phyloP scores from a whole-genome alignment of 164 flowering plant species.

The Dillenia turbinata region DNA sequence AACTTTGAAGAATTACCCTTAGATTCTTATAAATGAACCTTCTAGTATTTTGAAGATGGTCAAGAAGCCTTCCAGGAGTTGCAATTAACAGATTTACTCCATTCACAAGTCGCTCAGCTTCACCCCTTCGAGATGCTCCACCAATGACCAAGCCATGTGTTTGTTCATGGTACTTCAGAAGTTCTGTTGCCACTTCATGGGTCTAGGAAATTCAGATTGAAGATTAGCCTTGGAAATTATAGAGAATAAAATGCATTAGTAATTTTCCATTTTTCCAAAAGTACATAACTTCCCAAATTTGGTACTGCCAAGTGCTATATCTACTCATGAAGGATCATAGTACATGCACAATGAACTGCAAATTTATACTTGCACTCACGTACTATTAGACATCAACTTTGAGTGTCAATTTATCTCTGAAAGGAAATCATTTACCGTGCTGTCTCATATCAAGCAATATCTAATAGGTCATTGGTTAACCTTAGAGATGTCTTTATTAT shows the following conservation, averaged over 20 bases:
- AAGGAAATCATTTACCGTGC: too few species aligned
- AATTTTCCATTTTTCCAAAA: not conserved
- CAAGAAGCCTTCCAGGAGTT: constrained; percentile 95
- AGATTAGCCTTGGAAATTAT: not conserved
- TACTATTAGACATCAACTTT: too few species aligned
- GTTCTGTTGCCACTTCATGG: constrained; percentile 90
- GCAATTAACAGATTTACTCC: constrained; percentile 89
- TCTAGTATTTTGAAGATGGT: constrained; percentile 89
- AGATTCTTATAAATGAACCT: constrained; percentile 79
- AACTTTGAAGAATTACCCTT: constrained; percentile 37
- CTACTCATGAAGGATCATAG: too few species aligned
- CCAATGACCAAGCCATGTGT: constrained; percentile 90
- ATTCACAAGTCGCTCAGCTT: constrained; percentile 82
- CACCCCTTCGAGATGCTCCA: constrained; percentile 75
- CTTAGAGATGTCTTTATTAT: too few species aligned
- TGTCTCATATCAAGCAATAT: too few species aligned
- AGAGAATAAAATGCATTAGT: not conserved
- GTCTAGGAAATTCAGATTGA: constrained; percentile 41
- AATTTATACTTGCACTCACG: too few species aligned
- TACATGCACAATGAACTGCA: too few species aligned
- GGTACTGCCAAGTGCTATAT: too few species aligned
- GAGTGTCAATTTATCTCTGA: too few species aligned
- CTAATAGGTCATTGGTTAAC: too few species aligned
- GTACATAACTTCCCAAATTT: too few species aligned
- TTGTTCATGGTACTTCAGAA: constrained; percentile 82